Conservation (phyloP, 371 early-diverging fungal genomes). For the Globomyces sp. region DNA sequence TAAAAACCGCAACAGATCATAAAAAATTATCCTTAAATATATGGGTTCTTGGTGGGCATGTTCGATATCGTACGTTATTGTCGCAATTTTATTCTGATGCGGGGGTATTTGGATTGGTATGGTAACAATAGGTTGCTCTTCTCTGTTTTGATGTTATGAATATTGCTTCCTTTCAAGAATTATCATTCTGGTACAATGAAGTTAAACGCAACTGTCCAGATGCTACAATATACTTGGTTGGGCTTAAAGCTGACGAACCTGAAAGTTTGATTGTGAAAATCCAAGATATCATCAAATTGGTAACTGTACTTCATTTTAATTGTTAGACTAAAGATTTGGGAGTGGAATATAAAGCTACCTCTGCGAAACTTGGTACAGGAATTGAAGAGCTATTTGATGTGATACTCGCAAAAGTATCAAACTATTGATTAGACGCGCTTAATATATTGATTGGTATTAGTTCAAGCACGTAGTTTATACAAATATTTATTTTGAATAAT, state of each 20-base stretch:
- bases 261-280: constrained; percentile 39
- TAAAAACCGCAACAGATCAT: constrained; percentile 38
- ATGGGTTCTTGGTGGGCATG: constrained; percentile 52
- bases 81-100: constrained; percentile 47
- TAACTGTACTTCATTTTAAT: background rate
- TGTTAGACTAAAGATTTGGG: constrained; percentile 45
- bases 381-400: constrained; percentile 48
- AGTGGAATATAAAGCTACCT: constrained; percentile 44
- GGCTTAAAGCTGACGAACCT: constrained; percentile 50
- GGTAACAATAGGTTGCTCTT: constrained; percentile 30
- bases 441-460: background rate
- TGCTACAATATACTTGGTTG: constrained; percentile 35
- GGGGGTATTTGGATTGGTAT: constrained; percentile 22
- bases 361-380: constrained; percentile 45
- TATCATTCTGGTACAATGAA: constrained; percentile 53
- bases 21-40: constrained; percentile 43
- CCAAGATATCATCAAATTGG: constrained; percentile 44
- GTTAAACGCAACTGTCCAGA: constrained; percentile 35
- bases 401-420: constrained; percentile 2
- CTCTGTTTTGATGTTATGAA: constrained; percentile 49
- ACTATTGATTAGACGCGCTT: constrained; percentile 1
- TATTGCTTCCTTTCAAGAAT: constrained; percentile 39
- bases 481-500: background rate
- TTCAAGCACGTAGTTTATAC: background rate
- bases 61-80: constrained; percentile 46